These are phyloP conservation scores for Saccharomycopsis selenospora DNA, from an alignment of 805 yeast species.

Conservation along the genomic window DNA sequence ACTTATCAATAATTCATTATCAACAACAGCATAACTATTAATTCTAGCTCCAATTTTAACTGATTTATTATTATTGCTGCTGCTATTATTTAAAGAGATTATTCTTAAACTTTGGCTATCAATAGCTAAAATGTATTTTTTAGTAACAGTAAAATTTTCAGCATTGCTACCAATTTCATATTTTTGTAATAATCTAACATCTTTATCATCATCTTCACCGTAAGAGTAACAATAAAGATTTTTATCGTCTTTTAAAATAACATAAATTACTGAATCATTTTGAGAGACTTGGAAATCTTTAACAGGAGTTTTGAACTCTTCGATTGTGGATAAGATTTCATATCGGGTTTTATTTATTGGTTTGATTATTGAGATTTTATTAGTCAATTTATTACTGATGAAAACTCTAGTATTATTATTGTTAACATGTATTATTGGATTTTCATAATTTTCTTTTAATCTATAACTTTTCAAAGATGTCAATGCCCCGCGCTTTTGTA, in stretches of 20 bases:
- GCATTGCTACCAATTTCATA: neutral
- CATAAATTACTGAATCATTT: neutral
- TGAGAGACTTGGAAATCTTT: neutral
- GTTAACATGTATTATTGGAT: neutral
- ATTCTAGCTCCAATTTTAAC: neutral
- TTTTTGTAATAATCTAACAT: no score
- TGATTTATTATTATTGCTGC: neutral
- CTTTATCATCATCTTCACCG: neutral
- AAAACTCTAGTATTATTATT: neutral
- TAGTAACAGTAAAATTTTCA: neutral
- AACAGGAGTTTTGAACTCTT: neutral
- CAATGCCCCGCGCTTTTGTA: neutral
- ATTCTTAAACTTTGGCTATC: neutral
- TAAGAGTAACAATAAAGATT: neutral
- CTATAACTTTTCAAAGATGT: neutral
- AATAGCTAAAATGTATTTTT: neutral
- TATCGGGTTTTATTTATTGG: neutral
- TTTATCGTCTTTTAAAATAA: neutral
- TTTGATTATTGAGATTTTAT: neutral
- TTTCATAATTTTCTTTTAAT: neutral
- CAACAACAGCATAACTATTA: neutral
- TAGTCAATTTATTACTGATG: neutral
- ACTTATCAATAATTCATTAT: neutral
- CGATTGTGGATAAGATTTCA: neutral
- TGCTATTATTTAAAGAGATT: neutral